Base-by-base conservation (phyloP, 2,329 filamentous ascomycete genomes). In the Pseudocercospora musae region DNA sequence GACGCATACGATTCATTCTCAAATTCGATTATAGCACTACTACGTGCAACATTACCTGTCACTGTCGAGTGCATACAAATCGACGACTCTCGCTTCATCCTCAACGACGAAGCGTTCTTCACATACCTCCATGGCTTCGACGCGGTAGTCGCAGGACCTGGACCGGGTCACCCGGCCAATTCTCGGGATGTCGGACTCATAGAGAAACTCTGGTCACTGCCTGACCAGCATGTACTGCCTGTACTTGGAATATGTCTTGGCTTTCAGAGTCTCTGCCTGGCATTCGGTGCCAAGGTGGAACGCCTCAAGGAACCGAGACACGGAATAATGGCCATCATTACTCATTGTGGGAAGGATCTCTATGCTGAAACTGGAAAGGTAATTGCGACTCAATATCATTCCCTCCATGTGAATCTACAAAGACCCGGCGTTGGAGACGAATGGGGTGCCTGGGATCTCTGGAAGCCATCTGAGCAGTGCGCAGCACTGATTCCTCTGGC, bases 1-100 rank as follows among this genome's bases (percentile, higher is more conserved):
- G 95, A 98, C 76, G 93, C 94, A 65, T 96, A 96, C 78, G 95
- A 99, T 79, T 97, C 93, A 46, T 99, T 97, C 78, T 91, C 92
- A 59, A 93, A 96, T 78, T 98, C 97, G 78, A 95, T 98, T 71
- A 87, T 96, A 58, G 88, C 90, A 5, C 85, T 96, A 33, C 82
- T 98, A 52, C 85, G 89, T 69, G 86, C 88, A 3, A 82, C 86
- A 3, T 82, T 96, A 8, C 78, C 83, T 62, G 89, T 85, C 20
- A 84, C 85, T 50, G 70, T 74, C 25, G 69, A 71, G 37, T 85
- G 90, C 48, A 81, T 96, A 62, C 86, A 85, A 66, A 92, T 96
- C 69, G 90, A 82, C 62, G 79, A 81, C 60, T 58, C 70, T 15
- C 69, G 71, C 61, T 77, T 77, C 65, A 64, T 74, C 62, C 66